Conservation (phyloP, 768 basidiomycete genomes). For the Podaxis rugospora region DNA sequence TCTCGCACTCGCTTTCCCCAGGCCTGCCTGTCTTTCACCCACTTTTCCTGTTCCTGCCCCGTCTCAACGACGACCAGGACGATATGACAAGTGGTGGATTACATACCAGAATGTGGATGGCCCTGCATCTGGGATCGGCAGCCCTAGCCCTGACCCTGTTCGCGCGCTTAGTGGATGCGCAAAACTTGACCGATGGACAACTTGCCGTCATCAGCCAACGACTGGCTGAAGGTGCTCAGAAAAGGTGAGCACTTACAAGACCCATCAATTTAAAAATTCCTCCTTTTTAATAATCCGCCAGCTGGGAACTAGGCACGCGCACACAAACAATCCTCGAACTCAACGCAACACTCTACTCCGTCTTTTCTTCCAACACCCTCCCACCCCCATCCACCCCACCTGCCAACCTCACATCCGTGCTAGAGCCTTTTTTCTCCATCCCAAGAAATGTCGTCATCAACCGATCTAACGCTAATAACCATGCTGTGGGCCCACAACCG, state of each 20-base stretch:
- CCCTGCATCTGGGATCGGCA: neutral
- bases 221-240: constrained; percentile 30
- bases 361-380: constrained; percentile 30
- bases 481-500: constrained; percentile 48
- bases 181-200: constrained; percentile 29
- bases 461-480: constrained; percentile 38
- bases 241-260: constrained; percentile 26
- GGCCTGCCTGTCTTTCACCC: neutral
- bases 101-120: neutral
- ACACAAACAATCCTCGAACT: constrained; percentile 46
- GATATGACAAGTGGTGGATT: too few species aligned
- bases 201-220: constrained; percentile 29
- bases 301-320: constrained; percentile 56
- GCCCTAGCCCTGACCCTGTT: neutral
- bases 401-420: constrained; percentile 25
- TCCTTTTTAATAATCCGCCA: constrained; percentile 14
- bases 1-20: neutral
- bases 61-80: neutral
- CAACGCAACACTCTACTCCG: constrained; percentile 41
- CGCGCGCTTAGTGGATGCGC: constrained; percentile 15
- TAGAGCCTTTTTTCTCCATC: constrained; percentile 56
- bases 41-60: too few species aligned
- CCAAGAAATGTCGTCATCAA: constrained; percentile 44
- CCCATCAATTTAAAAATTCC: neutral
- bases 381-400: constrained; percentile 35